phyloP scores from a whole-genome alignment of 192 early-diverging fungal genomes.

The Allomyces javanicus region DNA sequence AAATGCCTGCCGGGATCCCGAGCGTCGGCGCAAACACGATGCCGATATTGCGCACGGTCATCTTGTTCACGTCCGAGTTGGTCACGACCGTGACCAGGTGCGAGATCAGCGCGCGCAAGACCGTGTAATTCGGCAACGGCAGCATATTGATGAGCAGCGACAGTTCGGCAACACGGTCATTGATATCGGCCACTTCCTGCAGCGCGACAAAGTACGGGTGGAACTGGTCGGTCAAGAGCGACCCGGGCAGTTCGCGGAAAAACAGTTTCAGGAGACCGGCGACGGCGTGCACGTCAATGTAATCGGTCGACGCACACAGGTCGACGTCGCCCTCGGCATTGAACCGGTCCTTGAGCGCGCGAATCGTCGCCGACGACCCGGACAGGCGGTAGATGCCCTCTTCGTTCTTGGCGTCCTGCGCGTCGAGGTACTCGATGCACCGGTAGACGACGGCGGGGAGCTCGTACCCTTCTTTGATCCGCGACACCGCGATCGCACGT shows the following conservation, averaged over 20 bases:
- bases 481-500: conserved; percentile 45
- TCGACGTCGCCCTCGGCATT: conserved; percentile 62
- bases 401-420: conserved; percentile 67
- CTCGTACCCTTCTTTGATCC: conserved; percentile 52
- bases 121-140: conserved; percentile 76
- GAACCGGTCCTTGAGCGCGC: conserved; percentile 58
- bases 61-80: conserved; percentile 63
- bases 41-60: conserved; percentile 87
- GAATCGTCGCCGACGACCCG: conserved; percentile 52
- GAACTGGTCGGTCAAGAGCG: conserved; percentile 75
- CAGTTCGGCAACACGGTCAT: conserved; percentile 63
- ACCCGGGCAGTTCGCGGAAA: conserved; percentile 69
- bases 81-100: conserved; percentile 83
- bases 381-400: conserved; percentile 90
- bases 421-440: conserved; percentile 90
- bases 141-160: conserved; percentile 52
- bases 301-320: conserved; percentile 32
- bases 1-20: conserved; percentile 81
- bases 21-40: conserved; percentile 93
- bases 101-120: conserved; percentile 64
- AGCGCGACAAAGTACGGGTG: conserved; percentile 45
- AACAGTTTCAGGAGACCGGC: conserved; percentile 82
- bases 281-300: conserved; percentile 84
- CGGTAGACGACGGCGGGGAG: conserved; percentile 82
- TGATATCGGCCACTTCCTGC: conserved; percentile 50